Evolutionary conservation across 1,284 basidiomycete genomes (phyloP), one percentile per base, ranked within the genome.

Genomic region (Apiotrichum siamense): DNA sequence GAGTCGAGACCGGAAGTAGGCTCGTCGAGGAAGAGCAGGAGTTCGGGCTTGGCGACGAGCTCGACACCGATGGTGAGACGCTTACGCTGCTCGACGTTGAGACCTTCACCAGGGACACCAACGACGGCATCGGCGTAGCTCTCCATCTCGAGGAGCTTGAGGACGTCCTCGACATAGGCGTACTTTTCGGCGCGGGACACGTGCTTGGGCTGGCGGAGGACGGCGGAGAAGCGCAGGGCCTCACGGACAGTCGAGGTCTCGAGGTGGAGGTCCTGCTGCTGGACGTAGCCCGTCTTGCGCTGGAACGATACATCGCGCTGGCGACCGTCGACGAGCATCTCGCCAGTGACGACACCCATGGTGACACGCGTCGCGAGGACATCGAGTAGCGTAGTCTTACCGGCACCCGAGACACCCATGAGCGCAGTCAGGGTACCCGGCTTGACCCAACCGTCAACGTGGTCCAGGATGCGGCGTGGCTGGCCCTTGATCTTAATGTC

Each of bases 251-350:
- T 87, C n/a, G 78, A 76, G 13, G 80, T 82, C 1, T 80, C 75
- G n/a, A 85, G 72, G 65, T 88, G 86, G 0, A 84, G 83, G 72
- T 90, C 88, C 75, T 83, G 84, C 66, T 90, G 87, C 63, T 88
- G 86, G 49, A 82, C 84, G 63, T 89, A 89, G 0, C 85, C 86
- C 18, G 64, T 64, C 52, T 74, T 73, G 35, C 73, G 66, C 60
- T 73, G 71, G 79, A 92, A 93, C 58, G 87, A 85, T 12, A 74
- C 60, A 2, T 86, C 86, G 32, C 87, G 78, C 5, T 77, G 72
- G 39, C 82, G 79, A 0, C 89, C 90, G 57, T 88, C 84, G 59
- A 94, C 84, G 44, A 88, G 80, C 47, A 83, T 79, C 41, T 88
- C 82, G 1, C 91, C 91, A 2, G 77, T 78, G 38, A 93, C 80